A percentile compares a stretch with the other conserved stretches of the same genome.
Conservation (phyloP, 1,284 basidiomycete species). For the Acaromyces ingoldii region DNA sequence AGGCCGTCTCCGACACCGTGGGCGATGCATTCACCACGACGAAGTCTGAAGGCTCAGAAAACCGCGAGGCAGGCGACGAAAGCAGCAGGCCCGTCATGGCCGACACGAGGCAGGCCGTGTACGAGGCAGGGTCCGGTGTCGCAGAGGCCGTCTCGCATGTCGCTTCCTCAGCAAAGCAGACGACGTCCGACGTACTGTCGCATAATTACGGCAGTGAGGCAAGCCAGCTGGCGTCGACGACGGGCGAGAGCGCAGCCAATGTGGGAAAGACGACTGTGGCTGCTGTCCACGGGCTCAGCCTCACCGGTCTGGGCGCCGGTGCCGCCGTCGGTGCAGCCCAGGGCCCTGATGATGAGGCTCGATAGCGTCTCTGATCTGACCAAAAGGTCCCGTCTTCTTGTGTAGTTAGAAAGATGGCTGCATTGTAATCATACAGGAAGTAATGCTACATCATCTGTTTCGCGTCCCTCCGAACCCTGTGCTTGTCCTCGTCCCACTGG, state of each 20-base stretch:
- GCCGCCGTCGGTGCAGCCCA: not conserved
- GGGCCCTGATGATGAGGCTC: too few species aligned
- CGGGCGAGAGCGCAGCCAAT: not conserved
- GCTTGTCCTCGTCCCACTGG: conserved; percentile 11
- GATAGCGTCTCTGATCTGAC: too few species aligned
- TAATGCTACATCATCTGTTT: conserved; percentile 14
- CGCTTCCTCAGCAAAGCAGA: not conserved
- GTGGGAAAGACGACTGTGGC: not conserved
- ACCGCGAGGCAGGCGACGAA: too few species aligned
- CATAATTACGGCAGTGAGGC: conserved; percentile 1
- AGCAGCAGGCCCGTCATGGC: not conserved
- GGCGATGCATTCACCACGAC: too few species aligned
- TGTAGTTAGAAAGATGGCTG: too few species aligned
- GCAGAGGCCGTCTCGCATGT: not conserved
- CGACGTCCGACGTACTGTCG: not conserved
- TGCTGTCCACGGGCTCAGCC: not conserved
- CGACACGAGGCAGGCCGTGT: conserved; percentile 1
- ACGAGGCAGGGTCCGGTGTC: conserved; percentile 1
- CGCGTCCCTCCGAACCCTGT: conserved; percentile 34
- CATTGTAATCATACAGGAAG: too few species aligned
- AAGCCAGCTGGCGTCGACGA: not conserved
- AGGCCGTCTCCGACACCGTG: too few species aligned
- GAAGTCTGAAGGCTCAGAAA: too few species aligned
- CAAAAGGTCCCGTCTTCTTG: too few species aligned
- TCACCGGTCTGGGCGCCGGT: not conserved